Evolutionary conservation across 2,329 filamentous ascomycete species (phyloP), one percentile per base, ranked within the genome.

Genomic region (Tolypocladium tropicale): DNA sequence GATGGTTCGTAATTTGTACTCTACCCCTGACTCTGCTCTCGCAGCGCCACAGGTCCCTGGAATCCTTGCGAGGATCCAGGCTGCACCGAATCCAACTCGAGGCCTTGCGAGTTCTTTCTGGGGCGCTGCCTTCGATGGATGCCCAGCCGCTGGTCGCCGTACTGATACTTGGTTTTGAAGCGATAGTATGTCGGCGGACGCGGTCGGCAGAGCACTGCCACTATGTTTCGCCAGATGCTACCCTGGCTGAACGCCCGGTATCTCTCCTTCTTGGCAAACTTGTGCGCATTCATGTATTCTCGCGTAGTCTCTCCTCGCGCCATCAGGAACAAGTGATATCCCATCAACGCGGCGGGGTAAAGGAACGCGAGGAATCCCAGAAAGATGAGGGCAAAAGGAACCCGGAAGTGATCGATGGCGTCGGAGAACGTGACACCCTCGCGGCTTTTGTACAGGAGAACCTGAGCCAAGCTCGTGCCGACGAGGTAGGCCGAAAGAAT

Each of bases 241-340:
- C 85, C 86, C 66, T 95, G 91, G 2, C 85, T 92, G 64, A 95
- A 99, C 1, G 94, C 90, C 48, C 92, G 80, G 71, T 96, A 95
- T 14, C 94, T 84, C 69, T 99, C 93, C 64, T 88, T 87, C 74
- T 94, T 95, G 60, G 87, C 76, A 69, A 99, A 97, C 71, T 97
- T 97, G 72, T 96, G 90, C 5, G 89, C 92, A 72, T 95, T 96
- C 61, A 99, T 83, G 70, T 96, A 96, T 72, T 99, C 94, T 63
- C 94, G 81, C 1, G 94, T 99, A 0, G 93, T 99, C 76, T 99
- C 93, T 52, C 93, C 94, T 34, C 93, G 81, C 7, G 84, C 88
- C 74, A 95, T 90, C 48, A 99, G 79, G 74, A 95, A 96, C 51
- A 97, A 68, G 72, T 99, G 94, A 69, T 99, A 99, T 25, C 82